Percentiles rank a stretch among this genome's conserved stretches.
phyloP scores from a whole-genome alignment of 176 grass and related monocot genomes.

The Oryza longistaminata region DNA sequence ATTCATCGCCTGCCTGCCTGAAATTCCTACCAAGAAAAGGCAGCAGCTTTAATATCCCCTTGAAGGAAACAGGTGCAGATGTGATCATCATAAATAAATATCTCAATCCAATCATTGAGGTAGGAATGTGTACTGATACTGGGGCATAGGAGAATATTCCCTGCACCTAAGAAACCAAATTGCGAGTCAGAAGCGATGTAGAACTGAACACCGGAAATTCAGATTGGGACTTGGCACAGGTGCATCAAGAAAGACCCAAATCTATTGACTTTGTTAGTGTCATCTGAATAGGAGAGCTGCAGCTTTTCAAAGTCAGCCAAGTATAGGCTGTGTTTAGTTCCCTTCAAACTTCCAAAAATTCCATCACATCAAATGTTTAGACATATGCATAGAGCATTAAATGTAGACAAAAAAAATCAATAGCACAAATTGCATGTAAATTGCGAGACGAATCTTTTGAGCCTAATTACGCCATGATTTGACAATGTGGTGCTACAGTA shows the following conservation, averaged over 20 bases:
- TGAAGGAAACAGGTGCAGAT: not conserved
- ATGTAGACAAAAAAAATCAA: no score
- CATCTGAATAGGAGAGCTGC: not conserved
- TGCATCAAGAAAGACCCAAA: not conserved
- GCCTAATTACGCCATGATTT: no score
- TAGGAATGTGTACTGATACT: not conserved
- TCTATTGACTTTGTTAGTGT: not conserved
- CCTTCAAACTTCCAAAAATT: no score
- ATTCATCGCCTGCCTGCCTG: not conserved
- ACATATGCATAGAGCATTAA: no score
- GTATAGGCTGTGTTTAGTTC: not conserved
- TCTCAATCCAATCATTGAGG: constrained; percentile 18
- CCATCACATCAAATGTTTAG: no score
- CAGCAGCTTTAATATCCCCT: not conserved
- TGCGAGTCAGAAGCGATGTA: not conserved
- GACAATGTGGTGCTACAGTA: no score
- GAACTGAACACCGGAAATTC: not conserved
- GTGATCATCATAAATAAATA: not conserved
- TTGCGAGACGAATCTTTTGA: no score
- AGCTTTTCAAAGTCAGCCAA: not conserved
- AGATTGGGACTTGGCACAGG: not conserved
- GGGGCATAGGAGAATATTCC: not conserved
- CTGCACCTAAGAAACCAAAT: not conserved
- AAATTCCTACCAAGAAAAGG: not conserved
- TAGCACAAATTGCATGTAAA: no score